phyloP scores from a whole-genome alignment of 805 yeast genomes.

The Zygosaccharomyces pseudorouxii region DNA sequence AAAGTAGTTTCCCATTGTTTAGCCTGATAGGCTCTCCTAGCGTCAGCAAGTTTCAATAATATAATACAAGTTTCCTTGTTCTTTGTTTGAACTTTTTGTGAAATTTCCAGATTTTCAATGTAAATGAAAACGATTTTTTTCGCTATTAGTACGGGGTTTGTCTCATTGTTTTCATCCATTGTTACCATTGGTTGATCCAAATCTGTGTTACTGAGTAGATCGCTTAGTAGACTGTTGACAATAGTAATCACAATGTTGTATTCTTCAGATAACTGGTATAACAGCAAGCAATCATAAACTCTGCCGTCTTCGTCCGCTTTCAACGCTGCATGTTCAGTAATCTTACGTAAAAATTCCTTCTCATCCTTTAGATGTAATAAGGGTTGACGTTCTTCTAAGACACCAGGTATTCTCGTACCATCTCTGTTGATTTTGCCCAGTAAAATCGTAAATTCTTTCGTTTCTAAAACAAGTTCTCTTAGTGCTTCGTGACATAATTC shows the following conservation, averaged over 20 bases:
- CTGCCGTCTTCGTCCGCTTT: constrained; percentile 91
- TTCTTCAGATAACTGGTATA: constrained; percentile 86
- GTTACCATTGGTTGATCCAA: constrained; percentile 50
- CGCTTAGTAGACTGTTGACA: constrained; percentile 74
- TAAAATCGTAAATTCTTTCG: constrained; percentile 75
- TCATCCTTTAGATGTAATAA: constrained; percentile 57
- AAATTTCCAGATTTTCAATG: constrained; percentile 54
- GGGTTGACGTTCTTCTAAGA: constrained; percentile 70
- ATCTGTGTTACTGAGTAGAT: constrained; percentile 66
- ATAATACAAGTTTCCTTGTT: constrained; percentile 62
- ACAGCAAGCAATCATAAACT: constrained; percentile 72
- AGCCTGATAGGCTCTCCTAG: constrained; percentile 54
- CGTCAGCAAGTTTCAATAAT: constrained; percentile 61
- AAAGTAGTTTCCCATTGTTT: constrained; percentile 59
- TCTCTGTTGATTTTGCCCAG: constrained; percentile 79
- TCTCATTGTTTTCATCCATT: constrained; percentile 41
- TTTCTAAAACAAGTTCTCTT: constrained; percentile 77
- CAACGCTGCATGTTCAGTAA: constrained; percentile 79
- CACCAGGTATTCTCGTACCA: constrained; percentile 77
- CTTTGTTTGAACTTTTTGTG: constrained; percentile 48
- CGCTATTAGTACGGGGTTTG: constrained; percentile 39
- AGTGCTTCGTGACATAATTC: constrained; percentile 70
- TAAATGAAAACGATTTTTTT: constrained; percentile 34
- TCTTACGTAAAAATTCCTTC: constrained; percentile 57
- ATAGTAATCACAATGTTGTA: constrained; percentile 73